These are phyloP conservation scores for Pilasporangium apinafurcum DNA, from an alignment of 352 stramenopile species.

Conservation along the genomic window DNA sequence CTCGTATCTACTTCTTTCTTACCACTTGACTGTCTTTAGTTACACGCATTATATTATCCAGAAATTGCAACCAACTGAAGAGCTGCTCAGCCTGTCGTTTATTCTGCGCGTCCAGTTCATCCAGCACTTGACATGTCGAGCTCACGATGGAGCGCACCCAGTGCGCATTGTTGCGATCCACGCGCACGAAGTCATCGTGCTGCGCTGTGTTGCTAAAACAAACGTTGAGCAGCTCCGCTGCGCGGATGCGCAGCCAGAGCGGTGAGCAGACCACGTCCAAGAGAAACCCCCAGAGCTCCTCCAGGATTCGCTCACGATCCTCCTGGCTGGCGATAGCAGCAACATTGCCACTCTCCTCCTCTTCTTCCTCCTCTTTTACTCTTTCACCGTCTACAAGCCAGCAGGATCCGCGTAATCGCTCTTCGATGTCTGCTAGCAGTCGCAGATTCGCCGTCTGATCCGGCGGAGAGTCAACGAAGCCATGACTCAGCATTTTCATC, in stretches of 20 bases:
- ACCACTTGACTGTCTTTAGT: constrained; percentile 28
- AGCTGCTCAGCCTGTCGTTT: constrained; percentile 32
- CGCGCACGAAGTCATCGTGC: constrained; percentile 13
- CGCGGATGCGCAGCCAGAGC: constrained; percentile 52
- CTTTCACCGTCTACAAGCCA: background rate
- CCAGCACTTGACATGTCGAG: constrained; percentile 59
- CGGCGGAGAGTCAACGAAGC: constrained; percentile 40
- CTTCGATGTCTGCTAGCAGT: constrained; percentile 40
- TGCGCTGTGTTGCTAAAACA: constrained; percentile 24
- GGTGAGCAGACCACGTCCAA: constrained; percentile 69
- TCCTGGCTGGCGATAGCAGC: constrained; percentile 8
- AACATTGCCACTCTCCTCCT: constrained; percentile 2
- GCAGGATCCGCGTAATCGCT: constrained; percentile 12
- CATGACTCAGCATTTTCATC: constrained; percentile 9
- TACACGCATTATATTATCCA: constrained; percentile 41
- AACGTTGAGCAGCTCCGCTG: constrained; percentile 44
- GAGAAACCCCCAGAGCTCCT: constrained; percentile 55
- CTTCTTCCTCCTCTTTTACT: background rate
- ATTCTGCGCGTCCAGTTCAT: constrained; percentile 41
- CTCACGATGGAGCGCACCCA: constrained; percentile 64
- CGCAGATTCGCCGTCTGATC: constrained; percentile 45
- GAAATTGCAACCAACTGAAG: constrained; percentile 59
- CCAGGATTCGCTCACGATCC: constrained; percentile 14
- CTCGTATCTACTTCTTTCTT: constrained; percentile 1
- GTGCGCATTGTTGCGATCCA: constrained; percentile 15